phyloP scores from a whole-genome alignment of 148 eudicot genomes.

The Polygonum aviculare region DNA sequence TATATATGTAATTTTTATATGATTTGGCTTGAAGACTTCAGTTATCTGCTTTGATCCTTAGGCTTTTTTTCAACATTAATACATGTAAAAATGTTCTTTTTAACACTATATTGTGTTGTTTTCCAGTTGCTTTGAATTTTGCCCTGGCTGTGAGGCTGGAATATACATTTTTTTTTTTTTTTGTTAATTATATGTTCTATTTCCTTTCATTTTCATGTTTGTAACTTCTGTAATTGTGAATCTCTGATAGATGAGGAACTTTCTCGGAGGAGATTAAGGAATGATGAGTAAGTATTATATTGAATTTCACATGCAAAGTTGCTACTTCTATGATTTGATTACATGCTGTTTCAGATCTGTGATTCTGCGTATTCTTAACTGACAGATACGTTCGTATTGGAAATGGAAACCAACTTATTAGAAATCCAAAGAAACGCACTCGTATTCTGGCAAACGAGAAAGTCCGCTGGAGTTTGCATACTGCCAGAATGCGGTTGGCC shows the following conservation, averaged over 20 bases:
- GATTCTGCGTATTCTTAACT: conserved; percentile 10
- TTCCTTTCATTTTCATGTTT: neutral
- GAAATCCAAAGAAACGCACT: conserved; percentile 87
- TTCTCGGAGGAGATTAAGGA: conserved; percentile 75
- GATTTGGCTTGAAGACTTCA: neutral
- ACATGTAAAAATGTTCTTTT: neutral
- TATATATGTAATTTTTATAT: neutral
- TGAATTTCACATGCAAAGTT: neutral
- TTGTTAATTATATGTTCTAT: neutral
- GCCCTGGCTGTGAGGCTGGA: neutral
- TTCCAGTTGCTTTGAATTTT: neutral
- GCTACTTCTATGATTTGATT: neutral
- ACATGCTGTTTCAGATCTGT: neutral
- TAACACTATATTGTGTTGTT: neutral
- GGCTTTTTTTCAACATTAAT: neutral
- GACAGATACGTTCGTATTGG: conserved; percentile 90
- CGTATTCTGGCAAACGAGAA: conserved; percentile 93
- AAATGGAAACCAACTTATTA: conserved; percentile 81
- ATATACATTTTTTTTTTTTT: neutral
- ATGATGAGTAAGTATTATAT: conserved; percentile 64
- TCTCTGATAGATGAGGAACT: conserved; percentile 48
- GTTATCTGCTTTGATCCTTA: neutral
- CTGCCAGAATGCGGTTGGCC: conserved; percentile 75
- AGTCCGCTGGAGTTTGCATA: conserved; percentile 94
- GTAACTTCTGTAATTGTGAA: conserved; percentile 9